Evolutionary conservation across 208 protist species (phyloP), one percentile per base, ranked within the genome.

Genomic region (Leishmania braziliensis): DNA sequence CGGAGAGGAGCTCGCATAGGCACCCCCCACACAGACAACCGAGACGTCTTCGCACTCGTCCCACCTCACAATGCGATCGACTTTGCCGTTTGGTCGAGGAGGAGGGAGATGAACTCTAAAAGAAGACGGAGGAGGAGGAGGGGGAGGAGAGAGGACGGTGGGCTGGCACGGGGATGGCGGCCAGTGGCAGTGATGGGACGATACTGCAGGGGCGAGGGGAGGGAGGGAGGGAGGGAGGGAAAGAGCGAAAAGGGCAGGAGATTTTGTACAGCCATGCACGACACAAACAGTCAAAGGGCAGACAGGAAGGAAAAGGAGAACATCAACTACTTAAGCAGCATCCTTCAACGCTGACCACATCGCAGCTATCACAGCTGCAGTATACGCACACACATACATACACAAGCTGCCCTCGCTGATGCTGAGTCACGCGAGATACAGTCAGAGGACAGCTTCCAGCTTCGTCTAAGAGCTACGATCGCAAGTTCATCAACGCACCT

Each of bases 351-450:
- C 43, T 46, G 43, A 46, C 3, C 43, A 46, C 43, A 46, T 46
- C 43, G 62, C 53, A 77, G 23, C 58, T 78, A 53, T 5, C 18
- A n/a, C 39, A 29, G 43, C n/a, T 69, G 62, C 54, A 71, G 72
- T 9, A 78, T 46, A 70, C 43, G 77, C 33, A 83, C 53, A 86
- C 26, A 81, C 48, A 68, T 9, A 10, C 33, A 75, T 65, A 73
- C 29, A 65, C 23, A 71, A 26, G 10, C 18, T 2, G 39, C 9
- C 8, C 29, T 48, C 39, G 29, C 66, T 23, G 29, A 43, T 29
- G 26, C 20, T 33, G 62, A 68, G 62, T n/a, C 29, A 23, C 54
- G 20, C 39, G 29, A 29, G 9, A 20, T 14, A 36, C 29, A 10
- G 29, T 23, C 5, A 12, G 33, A 3, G 9, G 26, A 43, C 62